Percentiles rank a stretch among this genome's conserved stretches.
These are phyloP conservation scores for Nakataea oryzae DNA, from an alignment of 2,329 filamentous ascomycete species.

Conservation along the genomic window DNA sequence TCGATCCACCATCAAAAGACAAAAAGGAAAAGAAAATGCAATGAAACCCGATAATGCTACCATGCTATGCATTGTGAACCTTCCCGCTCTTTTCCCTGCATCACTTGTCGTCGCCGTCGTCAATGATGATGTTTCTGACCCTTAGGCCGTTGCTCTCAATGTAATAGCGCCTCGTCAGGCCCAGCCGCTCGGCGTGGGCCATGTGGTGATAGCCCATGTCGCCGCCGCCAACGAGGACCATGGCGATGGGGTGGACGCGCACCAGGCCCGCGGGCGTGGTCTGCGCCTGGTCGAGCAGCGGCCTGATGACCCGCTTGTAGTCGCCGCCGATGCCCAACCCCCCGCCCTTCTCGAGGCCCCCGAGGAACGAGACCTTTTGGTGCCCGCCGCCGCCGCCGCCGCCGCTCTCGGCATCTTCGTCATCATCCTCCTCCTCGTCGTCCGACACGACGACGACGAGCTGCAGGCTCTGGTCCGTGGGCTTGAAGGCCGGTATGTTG, in stretches of 20 bases:
- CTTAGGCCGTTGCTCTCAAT: constrained; percentile 71
- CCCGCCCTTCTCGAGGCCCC: constrained; percentile 9
- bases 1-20: background rate
- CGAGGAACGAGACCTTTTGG: background rate
- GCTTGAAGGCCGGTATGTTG: constrained; percentile 72
- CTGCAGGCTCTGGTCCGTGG: constrained; percentile 53
- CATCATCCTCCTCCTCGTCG: constrained; percentile 30
- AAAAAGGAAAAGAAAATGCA: background rate
- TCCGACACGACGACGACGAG: constrained; percentile 70
- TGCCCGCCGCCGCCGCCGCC: constrained; percentile 10
- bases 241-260: constrained; percentile 62
- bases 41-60: background rate
- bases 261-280: constrained; percentile 57
- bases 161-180: constrained; percentile 67
- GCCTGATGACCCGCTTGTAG: constrained; percentile 32
- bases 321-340: constrained; percentile 15
- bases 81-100: background rate
- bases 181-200: constrained; percentile 53
- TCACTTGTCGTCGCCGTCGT: constrained; percentile 17
- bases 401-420: constrained; percentile 12
- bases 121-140: constrained; percentile 69
- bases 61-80: background rate
- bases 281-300: constrained; percentile 68
- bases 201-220: constrained; percentile 55
- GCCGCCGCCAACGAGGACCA: constrained; percentile 74